Evolutionary conservation across 805 yeast genomes (phyloP).

Genomic region (Sungouiella blattae): DNA sequence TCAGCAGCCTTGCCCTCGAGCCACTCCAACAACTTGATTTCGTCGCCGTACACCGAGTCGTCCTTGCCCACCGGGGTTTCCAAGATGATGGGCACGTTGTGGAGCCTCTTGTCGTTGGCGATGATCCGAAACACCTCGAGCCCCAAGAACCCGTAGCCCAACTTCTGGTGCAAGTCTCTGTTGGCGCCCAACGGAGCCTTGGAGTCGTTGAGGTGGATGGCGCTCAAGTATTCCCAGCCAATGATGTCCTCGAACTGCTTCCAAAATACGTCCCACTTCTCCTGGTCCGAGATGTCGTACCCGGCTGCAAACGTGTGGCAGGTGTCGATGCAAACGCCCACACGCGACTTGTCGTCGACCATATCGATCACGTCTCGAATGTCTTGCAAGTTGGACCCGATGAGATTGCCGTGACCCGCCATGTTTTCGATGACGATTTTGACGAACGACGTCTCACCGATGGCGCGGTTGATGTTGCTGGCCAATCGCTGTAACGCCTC

Average conservation of each 20-base stretch:
- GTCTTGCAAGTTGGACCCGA: slow-evolving; percentile 80
- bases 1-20: slow-evolving; percentile 53
- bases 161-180: slow-evolving; percentile 83
- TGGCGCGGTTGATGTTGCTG: slow-evolving; percentile 73
- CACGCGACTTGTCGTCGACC: slow-evolving; percentile 75
- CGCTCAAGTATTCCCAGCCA: slow-evolving; percentile 72
- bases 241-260: slow-evolving; percentile 64
- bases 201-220: slow-evolving; percentile 90
- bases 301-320: slow-evolving; percentile 98
- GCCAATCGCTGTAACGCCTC: slow-evolving; percentile 71
- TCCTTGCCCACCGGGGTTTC: slow-evolving; percentile 81
- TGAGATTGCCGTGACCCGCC: slow-evolving; percentile 95
- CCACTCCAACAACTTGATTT: slow-evolving; percentile 82
- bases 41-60: slow-evolving; percentile 70
- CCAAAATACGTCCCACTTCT: slow-evolving; percentile 67
- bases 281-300: slow-evolving; percentile 70
- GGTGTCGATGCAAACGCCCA: slow-evolving; percentile 96
- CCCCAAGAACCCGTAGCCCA: slow-evolving; percentile 89
- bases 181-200: slow-evolving; percentile 90
- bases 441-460: slow-evolving; percentile 68
- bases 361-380: slow-evolving; percentile 67
- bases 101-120: slow-evolving; percentile 63
- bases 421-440: slow-evolving; percentile 90
- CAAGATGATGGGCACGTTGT: slow-evolving; percentile 70
- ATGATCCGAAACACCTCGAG: slow-evolving; percentile 77